Base-by-base conservation (phyloP, 108 stramenopile genomes). In the Conticribra weissflogii region DNA sequence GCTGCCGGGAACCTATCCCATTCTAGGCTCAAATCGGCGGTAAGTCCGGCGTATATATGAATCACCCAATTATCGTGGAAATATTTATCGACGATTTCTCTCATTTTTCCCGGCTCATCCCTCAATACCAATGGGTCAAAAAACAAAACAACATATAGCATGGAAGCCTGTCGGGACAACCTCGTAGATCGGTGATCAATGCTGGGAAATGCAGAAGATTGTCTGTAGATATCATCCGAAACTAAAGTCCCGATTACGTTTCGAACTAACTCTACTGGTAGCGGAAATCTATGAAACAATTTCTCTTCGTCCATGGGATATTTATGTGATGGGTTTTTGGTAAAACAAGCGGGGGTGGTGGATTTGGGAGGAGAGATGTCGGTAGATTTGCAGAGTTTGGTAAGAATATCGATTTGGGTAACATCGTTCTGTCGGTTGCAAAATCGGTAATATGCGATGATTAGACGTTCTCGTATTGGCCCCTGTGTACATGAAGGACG, bases 11-110 rank as follows among this genome's bases (percentile, higher is more conserved):
- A 88, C 16, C 52, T 25, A 5, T 28, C 59, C 89, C 89, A 90
- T 32, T 85, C 86, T 23, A 73, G 49, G 30, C 51, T 62, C 49
- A 90, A 74, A 78, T 90, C 85, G 19, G 84, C 81, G 21, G 81
- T 61, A 29, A 78, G 31, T 0, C 89, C 89, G 2, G 83, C 80
- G n/a, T 85, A 64, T 1, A 80, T 48, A 22, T 74, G 74, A 22
- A 82, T 44, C 17, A 87, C 79, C 82, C 82, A 90, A 70, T 88
- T 90, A 36, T 90, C 89, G 47, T 65, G 59, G 69, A 90, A 90
- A 76, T 71, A 78, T 31, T 73, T 74, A 48, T 87, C 86, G 0
- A 84, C 85, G 28, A 88, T 61, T 28, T 83, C 89, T 30, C 86
- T 70, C 72, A 90, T 63, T 31, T 63, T 81, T 17, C 74, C 63